phyloP scores from a whole-genome alignment of 108 stramenopile species.

The Bacterosira constricta region DNA sequence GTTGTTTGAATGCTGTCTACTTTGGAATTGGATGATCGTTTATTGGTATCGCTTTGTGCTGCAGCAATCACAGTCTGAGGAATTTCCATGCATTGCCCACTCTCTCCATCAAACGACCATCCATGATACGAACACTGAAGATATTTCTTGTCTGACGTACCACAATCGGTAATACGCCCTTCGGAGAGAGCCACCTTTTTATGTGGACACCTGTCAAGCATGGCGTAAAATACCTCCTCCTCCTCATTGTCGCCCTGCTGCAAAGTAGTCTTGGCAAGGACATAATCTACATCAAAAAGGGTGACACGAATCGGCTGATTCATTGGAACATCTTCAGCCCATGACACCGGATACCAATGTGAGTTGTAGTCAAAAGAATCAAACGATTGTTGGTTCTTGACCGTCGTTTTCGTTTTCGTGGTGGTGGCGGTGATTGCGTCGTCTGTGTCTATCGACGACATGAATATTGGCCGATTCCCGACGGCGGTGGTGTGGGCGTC shows the following conservation, averaged over 20 bases:
- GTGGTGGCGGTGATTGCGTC: too few species aligned
- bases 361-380: conserved; percentile 60
- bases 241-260: neutral
- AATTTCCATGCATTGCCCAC: conserved; percentile 61
- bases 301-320: conserved; percentile 63
- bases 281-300: conserved; percentile 76
- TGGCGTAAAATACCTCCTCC: conserved; percentile 33
- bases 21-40: too few species aligned
- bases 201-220: conserved; percentile 71
- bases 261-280: conserved; percentile 46
- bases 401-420: too few species aligned
- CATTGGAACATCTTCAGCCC: conserved; percentile 60
- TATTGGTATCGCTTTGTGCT: too few species aligned
- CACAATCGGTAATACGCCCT: conserved; percentile 60
- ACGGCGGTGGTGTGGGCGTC: too few species aligned
- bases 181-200: conserved; percentile 62
- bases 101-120: conserved; percentile 67
- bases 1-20: too few species aligned
- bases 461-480: too few species aligned
- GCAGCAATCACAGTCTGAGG: conserved; percentile 51
- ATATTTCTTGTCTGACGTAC: conserved; percentile 10
- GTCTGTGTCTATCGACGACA: too few species aligned
- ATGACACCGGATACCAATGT: conserved; percentile 72
- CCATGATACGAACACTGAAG: conserved; percentile 79
- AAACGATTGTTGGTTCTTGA: too few species aligned